These are phyloP conservation scores for Diaporthe humulicola DNA, from an alignment of 2,329 filamentous ascomycete genomes.

Conservation along the genomic window DNA sequence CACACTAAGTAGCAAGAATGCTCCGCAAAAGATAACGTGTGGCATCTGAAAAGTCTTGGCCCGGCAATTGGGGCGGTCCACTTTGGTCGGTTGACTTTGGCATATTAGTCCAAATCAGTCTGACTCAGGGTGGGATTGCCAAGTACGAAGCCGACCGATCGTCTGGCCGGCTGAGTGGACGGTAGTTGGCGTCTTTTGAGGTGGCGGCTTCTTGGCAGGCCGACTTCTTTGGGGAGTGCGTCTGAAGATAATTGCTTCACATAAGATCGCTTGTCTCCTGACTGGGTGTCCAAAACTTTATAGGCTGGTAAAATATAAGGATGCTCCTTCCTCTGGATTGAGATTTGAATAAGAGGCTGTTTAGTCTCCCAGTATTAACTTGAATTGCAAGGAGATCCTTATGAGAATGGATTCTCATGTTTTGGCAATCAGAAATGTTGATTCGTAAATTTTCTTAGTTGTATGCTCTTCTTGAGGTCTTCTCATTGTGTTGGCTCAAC, in stretches of 20 bases:
- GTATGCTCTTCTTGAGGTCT: background rate
- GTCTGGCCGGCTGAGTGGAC: background rate
- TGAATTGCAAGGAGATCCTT: background rate
- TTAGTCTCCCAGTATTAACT: background rate
- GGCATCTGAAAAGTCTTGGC: background rate
- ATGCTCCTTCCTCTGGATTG: background rate
- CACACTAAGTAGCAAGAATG: background rate
- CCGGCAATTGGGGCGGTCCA: conserved; percentile 2
- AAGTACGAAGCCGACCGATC: background rate
- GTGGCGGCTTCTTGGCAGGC: background rate
- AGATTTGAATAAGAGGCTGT: background rate
- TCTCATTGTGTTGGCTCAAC: too few species aligned
- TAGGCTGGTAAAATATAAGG: background rate
- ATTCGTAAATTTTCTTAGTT: background rate
- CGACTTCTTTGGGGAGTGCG: background rate
- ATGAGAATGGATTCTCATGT: background rate
- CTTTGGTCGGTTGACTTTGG: background rate
- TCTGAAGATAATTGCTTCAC: background rate
- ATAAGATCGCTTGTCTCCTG: background rate
- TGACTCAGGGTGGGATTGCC: conserved; percentile 13
- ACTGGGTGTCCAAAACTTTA: background rate
- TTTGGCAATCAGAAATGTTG: background rate
- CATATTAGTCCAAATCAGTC: conserved; percentile 5
- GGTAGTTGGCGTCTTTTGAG: background rate
- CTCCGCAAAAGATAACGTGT: conserved; percentile 12